Percentiles rank a stretch among this genome's conserved stretches.
Conservation (phyloP, 1,139 yeast species). For the Hemisphaericaspora xylanilytica region DNA sequence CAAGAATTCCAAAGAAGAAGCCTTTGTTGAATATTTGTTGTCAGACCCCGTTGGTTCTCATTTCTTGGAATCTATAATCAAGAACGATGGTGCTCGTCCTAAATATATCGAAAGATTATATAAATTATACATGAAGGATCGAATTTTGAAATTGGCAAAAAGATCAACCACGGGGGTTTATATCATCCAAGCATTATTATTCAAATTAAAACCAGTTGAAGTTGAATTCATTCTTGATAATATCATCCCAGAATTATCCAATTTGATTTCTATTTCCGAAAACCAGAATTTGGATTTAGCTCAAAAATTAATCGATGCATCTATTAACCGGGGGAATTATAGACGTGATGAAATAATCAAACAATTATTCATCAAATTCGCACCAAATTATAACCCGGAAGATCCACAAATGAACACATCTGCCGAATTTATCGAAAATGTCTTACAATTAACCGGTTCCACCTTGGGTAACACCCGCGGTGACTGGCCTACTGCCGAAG, state of each 20-base stretch:
- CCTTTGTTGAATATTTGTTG: constrained; percentile 78
- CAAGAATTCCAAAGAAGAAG: constrained; percentile 64
- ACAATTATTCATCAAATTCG: constrained; percentile 58
- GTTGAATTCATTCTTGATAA: constrained; percentile 65
- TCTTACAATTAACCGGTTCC: constrained; percentile 61
- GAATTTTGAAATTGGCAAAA: constrained; percentile 68
- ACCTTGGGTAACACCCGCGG: constrained; percentile 79
- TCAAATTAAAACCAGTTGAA: constrained; percentile 58
- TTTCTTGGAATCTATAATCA: constrained; percentile 72
- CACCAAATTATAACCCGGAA: constrained; percentile 42
- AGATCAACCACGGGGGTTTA: constrained; percentile 81
- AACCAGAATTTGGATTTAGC: constrained; percentile 69
- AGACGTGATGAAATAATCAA: constrained; percentile 62
- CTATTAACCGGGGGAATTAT: constrained; percentile 57
- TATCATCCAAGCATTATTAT: constrained; percentile 69
- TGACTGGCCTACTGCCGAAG: constrained; percentile 92
- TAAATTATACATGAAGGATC: constrained; percentile 66
- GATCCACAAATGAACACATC: constrained; percentile 39
- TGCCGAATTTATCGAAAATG: constrained; percentile 60
- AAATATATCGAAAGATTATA: constrained; percentile 71
- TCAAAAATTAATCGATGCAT: constrained; percentile 65
- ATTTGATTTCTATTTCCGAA: constrained; percentile 50
- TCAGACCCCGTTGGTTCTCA: constrained; percentile 92
- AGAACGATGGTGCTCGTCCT: constrained; percentile 58
- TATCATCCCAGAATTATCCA: constrained; percentile 64